phyloP scores from a whole-genome alignment of 1,284 basidiomycete species.

The Cutaneotrichosporon arboriforme region DNA sequence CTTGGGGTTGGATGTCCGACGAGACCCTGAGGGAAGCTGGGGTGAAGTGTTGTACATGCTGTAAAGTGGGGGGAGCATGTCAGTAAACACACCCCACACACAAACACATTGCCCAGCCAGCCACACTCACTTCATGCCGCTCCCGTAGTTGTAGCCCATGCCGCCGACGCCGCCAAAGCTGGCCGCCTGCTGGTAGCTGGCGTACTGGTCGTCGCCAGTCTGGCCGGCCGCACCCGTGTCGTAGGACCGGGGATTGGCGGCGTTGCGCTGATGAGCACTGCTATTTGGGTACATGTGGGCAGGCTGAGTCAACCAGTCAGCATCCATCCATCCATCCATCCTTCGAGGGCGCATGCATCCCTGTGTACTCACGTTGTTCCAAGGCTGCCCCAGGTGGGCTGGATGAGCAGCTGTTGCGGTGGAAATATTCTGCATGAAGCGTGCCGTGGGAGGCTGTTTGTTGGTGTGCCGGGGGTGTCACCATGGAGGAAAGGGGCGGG shows the following conservation, averaged over 20 bases:
- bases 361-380: constrained; percentile 19
- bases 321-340: neutral
- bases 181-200: constrained; percentile 15
- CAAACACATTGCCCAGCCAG: too few relatives aligned
- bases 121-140: constrained; percentile 24
- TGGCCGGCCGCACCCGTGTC: constrained; percentile 16
- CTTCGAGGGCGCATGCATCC: constrained; percentile 1
- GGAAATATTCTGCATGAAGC: constrained; percentile 27
- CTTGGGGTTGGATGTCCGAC: constrained; percentile 29
- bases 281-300: constrained; percentile 26
- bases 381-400: constrained; percentile 22
- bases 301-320: neutral
- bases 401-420: constrained; percentile 17
- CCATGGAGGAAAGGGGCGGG: too few relatives aligned
- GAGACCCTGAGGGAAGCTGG: constrained; percentile 22
- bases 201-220: constrained; percentile 23
- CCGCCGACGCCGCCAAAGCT: constrained; percentile 23
- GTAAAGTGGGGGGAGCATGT: neutral
- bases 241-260: constrained; percentile 33
- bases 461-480: constrained; percentile 3
- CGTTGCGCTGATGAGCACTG: constrained; percentile 23
- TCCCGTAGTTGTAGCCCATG: constrained; percentile 20
- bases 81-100: too few relatives aligned
- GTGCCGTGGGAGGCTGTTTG: constrained; percentile 5
- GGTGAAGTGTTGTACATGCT: constrained; percentile 26